Percentiles rank a stretch among this genome's conserved stretches.
phyloP scores from a whole-genome alignment of 306 rosid species.

The Prosopis cineraria region DNA sequence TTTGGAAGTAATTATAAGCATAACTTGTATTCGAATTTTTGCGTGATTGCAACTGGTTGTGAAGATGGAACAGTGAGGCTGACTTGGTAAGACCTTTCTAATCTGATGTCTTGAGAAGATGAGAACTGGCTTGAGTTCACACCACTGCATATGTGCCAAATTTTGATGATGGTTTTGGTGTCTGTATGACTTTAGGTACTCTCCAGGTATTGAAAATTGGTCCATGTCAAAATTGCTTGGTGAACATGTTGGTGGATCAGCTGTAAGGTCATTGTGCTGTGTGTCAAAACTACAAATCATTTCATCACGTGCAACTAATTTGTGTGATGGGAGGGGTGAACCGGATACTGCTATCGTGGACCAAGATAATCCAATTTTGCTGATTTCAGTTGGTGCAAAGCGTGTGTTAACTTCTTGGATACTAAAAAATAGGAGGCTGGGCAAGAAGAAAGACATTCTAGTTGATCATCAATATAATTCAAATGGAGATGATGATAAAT shows the following conservation, averaged over 20 bases:
- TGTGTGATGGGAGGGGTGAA: conserved; percentile 33
- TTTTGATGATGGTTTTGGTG: conserved; percentile 14
- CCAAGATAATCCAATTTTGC: conserved; percentile 57
- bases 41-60: conserved; percentile 91
- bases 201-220: conserved; percentile 71
- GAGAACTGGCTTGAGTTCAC: conserved; percentile 29
- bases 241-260: conserved; percentile 98
- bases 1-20: conserved; percentile 42
- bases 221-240: conserved; percentile 86
- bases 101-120: conserved; percentile 31
- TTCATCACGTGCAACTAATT: conserved; percentile 41
- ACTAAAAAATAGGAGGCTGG: conserved; percentile 52
- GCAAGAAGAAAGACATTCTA: conserved; percentile 41
- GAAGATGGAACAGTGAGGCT: conserved; percentile 98
- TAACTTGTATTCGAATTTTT: conserved; percentile 46
- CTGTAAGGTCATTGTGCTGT: conserved; percentile 85
- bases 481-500: conserved; percentile 37
- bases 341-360: conserved; percentile 38
- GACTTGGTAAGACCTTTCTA: conserved; percentile 65
- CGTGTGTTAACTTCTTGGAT: conserved; percentile 95
- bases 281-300: conserved; percentile 65
- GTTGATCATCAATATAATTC: conserved; percentile 40
- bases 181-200: conserved; percentile 61
- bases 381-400: conserved; percentile 96
- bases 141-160: conserved; percentile 7